Percentiles rank a stretch among this genome's conserved stretches.
These are phyloP conservation scores for Yarrowia alimentaria DNA, from an alignment of 805 yeast genomes.

Conservation along the genomic window DNA sequence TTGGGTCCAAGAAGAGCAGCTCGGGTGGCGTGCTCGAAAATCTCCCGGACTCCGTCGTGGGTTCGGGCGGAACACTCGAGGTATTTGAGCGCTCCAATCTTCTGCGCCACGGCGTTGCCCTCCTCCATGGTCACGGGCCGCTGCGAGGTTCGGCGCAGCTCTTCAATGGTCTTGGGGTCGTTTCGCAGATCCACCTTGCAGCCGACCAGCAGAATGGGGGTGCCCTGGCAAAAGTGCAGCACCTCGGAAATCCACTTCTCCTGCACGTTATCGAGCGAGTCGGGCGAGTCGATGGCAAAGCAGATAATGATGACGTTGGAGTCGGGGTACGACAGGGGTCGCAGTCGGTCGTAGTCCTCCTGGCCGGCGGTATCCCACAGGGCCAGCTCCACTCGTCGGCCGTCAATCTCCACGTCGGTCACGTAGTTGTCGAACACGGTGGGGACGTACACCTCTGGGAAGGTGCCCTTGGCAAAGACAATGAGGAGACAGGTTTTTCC, in stretches of 20 bases:
- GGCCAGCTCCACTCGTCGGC: slow-evolving; percentile 89
- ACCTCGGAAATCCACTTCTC: slow-evolving; percentile 96
- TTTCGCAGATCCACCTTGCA: slow-evolving; percentile 87
- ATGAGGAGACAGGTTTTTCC: slow-evolving; percentile 92
- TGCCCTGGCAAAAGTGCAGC: slow-evolving; percentile 88
- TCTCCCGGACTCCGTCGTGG: slow-evolving; percentile 89
- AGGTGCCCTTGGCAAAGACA: slow-evolving; percentile 78
- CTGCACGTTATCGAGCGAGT: slow-evolving; percentile 87
- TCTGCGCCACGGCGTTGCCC: slow-evolving; percentile 83
- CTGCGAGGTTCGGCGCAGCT: slow-evolving; percentile 68
- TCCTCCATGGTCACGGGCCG: slow-evolving; percentile 78
- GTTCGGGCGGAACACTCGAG: slow-evolving; percentile 91
- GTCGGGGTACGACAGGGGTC: slow-evolving; percentile 90
- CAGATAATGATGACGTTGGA: slow-evolving; percentile 88
- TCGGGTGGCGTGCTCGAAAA: slow-evolving; percentile 87
- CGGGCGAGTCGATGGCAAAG: slow-evolving; percentile 87
- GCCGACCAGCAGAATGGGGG: slow-evolving; percentile 88
- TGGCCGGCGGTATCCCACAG: slow-evolving; percentile 99
- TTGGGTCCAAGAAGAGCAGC: slow-evolving; percentile 61
- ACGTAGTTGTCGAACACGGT: slow-evolving; percentile 97
- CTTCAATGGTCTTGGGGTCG: slow-evolving; percentile 74
- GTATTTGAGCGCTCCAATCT: slow-evolving; percentile 82
- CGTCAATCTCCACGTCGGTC: slow-evolving; percentile 90
- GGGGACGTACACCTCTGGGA: slow-evolving; percentile 93
- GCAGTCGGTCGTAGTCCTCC: slow-evolving; percentile 92